Conservation (phyloP, 768 basidiomycete species). For the Boletus coccyginus region DNA sequence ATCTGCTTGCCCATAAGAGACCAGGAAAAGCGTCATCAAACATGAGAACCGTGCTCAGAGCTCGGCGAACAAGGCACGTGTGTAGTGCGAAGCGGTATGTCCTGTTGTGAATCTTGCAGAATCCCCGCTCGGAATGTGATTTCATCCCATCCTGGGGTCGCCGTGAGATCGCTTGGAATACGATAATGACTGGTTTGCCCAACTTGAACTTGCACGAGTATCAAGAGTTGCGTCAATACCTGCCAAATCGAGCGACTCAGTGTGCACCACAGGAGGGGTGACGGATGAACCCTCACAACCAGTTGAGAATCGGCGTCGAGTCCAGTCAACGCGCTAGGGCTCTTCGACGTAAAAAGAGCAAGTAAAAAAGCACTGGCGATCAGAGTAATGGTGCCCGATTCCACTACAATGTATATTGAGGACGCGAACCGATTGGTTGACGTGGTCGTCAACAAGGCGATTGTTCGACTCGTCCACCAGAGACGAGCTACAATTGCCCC, state of each 20-base stretch:
- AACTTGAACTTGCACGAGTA: conserved; percentile 1
- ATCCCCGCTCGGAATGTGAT: neutral
- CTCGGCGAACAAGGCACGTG: too few relatives aligned
- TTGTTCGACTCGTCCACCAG: neutral
- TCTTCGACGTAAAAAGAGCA: neutral
- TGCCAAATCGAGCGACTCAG: neutral
- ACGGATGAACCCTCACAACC: neutral
- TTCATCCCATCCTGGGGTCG: too few relatives aligned
- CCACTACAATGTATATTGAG: neutral
- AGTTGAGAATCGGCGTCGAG: neutral
- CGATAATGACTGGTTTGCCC: neutral
- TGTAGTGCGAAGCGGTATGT: neutral
- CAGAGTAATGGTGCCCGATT: neutral
- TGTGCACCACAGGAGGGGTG: too few relatives aligned
- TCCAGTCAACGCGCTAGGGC: neutral
- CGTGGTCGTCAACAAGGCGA: neutral
- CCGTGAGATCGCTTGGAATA: neutral
- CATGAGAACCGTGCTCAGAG: neutral
- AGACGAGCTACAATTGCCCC: neutral
- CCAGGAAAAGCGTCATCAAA: neutral
- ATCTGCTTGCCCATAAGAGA: too few relatives aligned
- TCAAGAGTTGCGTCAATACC: neutral
- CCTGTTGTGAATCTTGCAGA: neutral
- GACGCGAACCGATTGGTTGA: neutral
- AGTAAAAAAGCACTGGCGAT: neutral